These are phyloP conservation scores for Shiraia bambusicola DNA, from an alignment of 2,329 filamentous ascomycete species.

Conservation along the genomic window DNA sequence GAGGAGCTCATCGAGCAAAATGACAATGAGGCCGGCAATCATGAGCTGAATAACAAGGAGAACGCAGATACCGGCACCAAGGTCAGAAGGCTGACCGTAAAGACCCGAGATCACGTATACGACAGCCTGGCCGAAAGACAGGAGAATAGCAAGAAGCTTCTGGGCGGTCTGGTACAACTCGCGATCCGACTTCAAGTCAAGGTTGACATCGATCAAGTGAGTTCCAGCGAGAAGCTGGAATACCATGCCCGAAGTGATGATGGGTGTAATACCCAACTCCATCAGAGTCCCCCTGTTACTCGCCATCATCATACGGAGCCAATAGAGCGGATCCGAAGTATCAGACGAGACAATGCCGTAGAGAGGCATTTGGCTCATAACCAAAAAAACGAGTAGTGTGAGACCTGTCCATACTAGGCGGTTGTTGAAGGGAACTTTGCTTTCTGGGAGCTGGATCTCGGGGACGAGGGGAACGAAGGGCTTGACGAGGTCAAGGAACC, in stretches of 20 bases:
- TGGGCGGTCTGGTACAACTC: conserved; percentile 99
- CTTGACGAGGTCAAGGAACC: conserved; percentile 99
- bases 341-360: conserved; percentile 98
- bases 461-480: conserved; percentile 99
- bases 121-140: conserved; percentile 95
- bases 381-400: conserved; percentile 96
- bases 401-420: conserved; percentile 56
- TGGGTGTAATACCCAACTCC: conserved; percentile 94
- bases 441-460: conserved; percentile 85
- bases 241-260: conserved; percentile 99
- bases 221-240: conserved; percentile 99
- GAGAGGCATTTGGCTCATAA: conserved; percentile 97
- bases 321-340: conserved; percentile 98
- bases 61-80: conserved; percentile 97
- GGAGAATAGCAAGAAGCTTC: conserved; percentile 87
- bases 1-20: conserved; percentile 96
- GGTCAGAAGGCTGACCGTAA: conserved; percentile 93
- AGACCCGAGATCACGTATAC: conserved; percentile 95
- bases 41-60: conserved; percentile 97
- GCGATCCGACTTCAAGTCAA: conserved; percentile 99
- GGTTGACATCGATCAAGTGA: conserved; percentile 99
- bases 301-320: conserved; percentile 99
- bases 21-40: conserved; percentile 96
- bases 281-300: conserved; percentile 96
- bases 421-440: conserved; percentile 98